Evolutionary conservation across 345 rosid species (phyloP).

Genomic region (Syzygium aqueum): DNA sequence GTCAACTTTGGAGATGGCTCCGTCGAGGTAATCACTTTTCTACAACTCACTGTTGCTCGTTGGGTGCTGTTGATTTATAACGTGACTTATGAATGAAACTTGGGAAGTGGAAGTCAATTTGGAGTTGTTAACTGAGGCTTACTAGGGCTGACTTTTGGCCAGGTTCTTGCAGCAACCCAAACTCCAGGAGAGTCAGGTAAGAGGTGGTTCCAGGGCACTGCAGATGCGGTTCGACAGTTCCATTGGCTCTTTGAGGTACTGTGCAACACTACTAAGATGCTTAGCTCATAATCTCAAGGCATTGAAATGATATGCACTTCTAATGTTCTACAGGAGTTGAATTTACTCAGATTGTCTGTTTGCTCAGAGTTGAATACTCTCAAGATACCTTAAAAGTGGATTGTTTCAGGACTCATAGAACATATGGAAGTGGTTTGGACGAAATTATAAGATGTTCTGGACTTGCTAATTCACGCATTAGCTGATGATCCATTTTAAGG

Average conservation of each 20-base stretch:
- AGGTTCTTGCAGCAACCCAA: constrained; percentile 94
- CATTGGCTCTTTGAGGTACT: constrained; percentile 96
- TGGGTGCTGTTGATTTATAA: not conserved
- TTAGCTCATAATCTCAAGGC: not conserved
- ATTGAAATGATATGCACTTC: not conserved
- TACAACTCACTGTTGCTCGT: not conserved
- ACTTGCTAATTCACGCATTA: not conserved
- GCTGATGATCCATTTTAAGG: not conserved
- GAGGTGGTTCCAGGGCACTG: constrained; percentile 95
- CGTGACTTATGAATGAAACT: not conserved
- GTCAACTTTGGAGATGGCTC: constrained; percentile 76
- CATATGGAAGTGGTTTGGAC: not conserved
- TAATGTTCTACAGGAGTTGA: not conserved
- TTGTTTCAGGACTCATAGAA: not conserved
- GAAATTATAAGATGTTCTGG: not conserved
- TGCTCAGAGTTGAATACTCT: not conserved
- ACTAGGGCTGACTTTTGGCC: not conserved
- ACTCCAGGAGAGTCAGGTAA: constrained; percentile 91
- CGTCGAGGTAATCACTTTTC: constrained; percentile 44
- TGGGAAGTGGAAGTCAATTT: not conserved
- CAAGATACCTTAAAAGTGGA: not conserved
- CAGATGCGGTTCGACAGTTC: constrained; percentile 93
- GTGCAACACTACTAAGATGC: not conserved
- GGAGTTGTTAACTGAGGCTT: not conserved
- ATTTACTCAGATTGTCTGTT: not conserved